Evolutionary conservation across 306 rosid species (phyloP).

Genomic region (Fagus sylvatica): DNA sequence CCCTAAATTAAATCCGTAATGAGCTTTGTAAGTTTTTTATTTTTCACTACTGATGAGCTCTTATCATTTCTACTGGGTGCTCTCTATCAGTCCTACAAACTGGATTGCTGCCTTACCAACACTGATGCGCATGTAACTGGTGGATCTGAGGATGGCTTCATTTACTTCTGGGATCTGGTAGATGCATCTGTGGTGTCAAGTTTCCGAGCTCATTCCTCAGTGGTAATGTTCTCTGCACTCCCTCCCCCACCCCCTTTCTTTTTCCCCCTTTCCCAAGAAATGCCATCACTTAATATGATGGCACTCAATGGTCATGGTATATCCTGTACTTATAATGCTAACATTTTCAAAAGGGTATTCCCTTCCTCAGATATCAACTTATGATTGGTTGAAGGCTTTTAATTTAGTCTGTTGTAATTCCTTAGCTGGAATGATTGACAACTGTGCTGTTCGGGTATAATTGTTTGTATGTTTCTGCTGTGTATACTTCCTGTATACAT

Average conservation of each 20-base stretch:
- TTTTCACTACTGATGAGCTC: slow-evolving; percentile 13
- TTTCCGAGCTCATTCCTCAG: slow-evolving; percentile 79
- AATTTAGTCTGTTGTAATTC: too few relatives aligned
- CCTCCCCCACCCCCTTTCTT: too few relatives aligned
- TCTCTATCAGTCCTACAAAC: slow-evolving; percentile 69
- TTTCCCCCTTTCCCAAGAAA: neutral
- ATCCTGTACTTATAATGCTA: neutral
- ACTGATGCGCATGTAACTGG: slow-evolving; percentile 83
- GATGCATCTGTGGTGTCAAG: slow-evolving; percentile 79
- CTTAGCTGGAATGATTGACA: too few relatives aligned
- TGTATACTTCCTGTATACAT: too few relatives aligned
- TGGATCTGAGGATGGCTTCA: slow-evolving; percentile 89
- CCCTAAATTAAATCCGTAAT: neutral
- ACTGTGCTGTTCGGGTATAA: too few relatives aligned
- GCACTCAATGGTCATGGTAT: slow-evolving; percentile 16
- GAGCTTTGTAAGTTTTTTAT: neutral
- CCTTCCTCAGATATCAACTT: neutral
- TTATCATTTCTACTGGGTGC: slow-evolving; percentile 20
- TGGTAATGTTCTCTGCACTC: slow-evolving; percentile 45
- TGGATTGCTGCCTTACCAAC: slow-evolving; percentile 95
- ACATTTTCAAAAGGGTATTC: neutral
- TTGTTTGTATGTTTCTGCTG: too few relatives aligned
- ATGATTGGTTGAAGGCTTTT: too few relatives aligned
- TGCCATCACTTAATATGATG: neutral
- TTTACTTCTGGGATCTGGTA: slow-evolving; percentile 92